phyloP scores from a whole-genome alignment of 768 basidiomycete genomes.

The Obba rivulosa region DNA sequence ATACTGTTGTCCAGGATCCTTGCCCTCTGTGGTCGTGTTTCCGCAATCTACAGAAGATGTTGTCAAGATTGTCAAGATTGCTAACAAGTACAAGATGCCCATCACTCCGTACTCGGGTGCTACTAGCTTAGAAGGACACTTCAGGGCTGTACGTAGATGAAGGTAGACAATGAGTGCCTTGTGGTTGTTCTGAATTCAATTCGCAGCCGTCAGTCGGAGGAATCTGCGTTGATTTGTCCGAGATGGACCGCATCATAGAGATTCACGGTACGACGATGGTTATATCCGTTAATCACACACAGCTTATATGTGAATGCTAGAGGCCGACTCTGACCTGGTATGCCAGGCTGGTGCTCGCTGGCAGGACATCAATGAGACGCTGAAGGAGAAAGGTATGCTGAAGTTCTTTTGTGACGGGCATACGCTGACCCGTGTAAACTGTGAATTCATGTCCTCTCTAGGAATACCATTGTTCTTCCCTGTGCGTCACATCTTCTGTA shows the following conservation, averaged over 20 bases:
- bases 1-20: slow-evolving; percentile 25
- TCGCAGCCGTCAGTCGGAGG: slow-evolving; percentile 38
- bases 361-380: slow-evolving; percentile 65
- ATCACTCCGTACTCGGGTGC: slow-evolving; percentile 76
- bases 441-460: slow-evolving; percentile 13
- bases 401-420: neutral
- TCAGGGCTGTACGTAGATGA: slow-evolving; percentile 53
- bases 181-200: neutral
- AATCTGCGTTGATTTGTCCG: slow-evolving; percentile 74
- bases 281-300: neutral
- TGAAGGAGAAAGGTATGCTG: slow-evolving; percentile 51
- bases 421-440: too few relatives aligned
- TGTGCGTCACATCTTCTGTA: slow-evolving; percentile 30
- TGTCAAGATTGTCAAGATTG: slow-evolving; percentile 68
- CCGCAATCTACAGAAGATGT: slow-evolving; percentile 76
- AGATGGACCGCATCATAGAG: slow-evolving; percentile 74
- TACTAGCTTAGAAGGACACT: slow-evolving; percentile 80
- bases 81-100: slow-evolving; percentile 71
- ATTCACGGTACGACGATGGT: slow-evolving; percentile 55
- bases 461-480: slow-evolving; percentile 83
- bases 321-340: slow-evolving; percentile 65
- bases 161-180: neutral
- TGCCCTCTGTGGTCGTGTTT: slow-evolving; percentile 60
- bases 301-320: slow-evolving; percentile 27
- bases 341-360: slow-evolving; percentile 71